Percentiles rank a stretch among this genome's conserved stretches.
Conservation (phyloP, 75 land plant species). For the Pinus albicaulis region DNA sequence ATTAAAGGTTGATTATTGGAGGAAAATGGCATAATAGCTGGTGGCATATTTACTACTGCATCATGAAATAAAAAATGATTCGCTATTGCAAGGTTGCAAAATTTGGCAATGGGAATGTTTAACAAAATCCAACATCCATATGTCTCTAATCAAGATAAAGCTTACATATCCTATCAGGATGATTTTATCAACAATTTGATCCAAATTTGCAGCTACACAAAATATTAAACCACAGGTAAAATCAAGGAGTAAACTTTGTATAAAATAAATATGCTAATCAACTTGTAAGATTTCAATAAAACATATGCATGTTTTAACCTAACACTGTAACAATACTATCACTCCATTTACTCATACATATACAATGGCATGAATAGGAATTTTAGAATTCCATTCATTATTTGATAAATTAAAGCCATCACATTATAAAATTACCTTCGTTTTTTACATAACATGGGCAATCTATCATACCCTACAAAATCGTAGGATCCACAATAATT, state of each 20-base stretch:
- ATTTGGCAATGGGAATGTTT: neutral
- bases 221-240: neutral
- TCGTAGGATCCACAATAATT: conserved; percentile 1
- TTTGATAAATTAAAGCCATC: conserved; percentile 28
- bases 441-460: conserved; percentile 90
- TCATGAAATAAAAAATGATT: neutral
- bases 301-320: too few relatives aligned
- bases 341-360: neutral
- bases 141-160: neutral
- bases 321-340: neutral
- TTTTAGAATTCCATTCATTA: conserved; percentile 65
- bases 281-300: neutral
- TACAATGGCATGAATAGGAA: neutral
- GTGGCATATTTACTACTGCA: neutral
- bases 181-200: conserved; percentile 78
- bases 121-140: neutral
- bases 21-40: neutral
- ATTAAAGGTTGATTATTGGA: neutral
- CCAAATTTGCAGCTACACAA: conserved; percentile 84
- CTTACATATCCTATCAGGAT: conserved; percentile 69
- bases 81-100: neutral
- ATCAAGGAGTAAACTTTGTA: neutral
- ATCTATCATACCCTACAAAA: conserved; percentile 71
- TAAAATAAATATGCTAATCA: neutral
- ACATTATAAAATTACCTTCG: conserved; percentile 54